Evolutionary conservation across 495 filamentous ascomycete species (phyloP).

Genomic region (Apodospora peruviana): DNA sequence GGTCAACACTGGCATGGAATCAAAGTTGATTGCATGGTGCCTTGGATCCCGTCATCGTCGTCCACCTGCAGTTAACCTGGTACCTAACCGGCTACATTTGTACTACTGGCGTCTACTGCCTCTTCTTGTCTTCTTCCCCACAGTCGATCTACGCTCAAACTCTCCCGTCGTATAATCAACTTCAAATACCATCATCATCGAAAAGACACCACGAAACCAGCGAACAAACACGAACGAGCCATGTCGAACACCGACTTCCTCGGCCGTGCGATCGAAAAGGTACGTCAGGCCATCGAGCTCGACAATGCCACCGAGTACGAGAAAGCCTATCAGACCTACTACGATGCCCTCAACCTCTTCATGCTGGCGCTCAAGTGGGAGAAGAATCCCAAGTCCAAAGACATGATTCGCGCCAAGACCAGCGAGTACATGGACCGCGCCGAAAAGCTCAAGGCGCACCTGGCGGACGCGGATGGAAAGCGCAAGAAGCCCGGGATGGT

Average conservation of each 20-base stretch:
- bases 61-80: no score
- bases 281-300: conserved; percentile 93
- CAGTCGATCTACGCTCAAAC: no score
- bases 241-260: conserved; percentile 99
- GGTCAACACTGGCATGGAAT: conserved; percentile 16
- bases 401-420: conserved; percentile 90
- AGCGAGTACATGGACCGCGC: conserved; percentile 97
- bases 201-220: no score
- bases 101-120: no score
- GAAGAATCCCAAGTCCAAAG: conserved; percentile 92
- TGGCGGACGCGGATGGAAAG: conserved; percentile 71
- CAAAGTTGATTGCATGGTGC: no score
- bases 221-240: no score
- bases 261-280: conserved; percentile 87
- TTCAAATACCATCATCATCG: no score
- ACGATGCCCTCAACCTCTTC: conserved; percentile 87
- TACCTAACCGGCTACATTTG: no score
- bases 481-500: conserved; percentile 68
- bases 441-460: conserved; percentile 90
- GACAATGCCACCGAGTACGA: conserved; percentile 96
- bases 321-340: conserved; percentile 92
- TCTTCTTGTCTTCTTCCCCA: no score
- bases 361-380: conserved; percentile 98
- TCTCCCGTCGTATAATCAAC: no score
- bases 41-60: no score